phyloP scores from a whole-genome alignment of 148 eudicot species.

The Vaccinium vitisidaea region DNA sequence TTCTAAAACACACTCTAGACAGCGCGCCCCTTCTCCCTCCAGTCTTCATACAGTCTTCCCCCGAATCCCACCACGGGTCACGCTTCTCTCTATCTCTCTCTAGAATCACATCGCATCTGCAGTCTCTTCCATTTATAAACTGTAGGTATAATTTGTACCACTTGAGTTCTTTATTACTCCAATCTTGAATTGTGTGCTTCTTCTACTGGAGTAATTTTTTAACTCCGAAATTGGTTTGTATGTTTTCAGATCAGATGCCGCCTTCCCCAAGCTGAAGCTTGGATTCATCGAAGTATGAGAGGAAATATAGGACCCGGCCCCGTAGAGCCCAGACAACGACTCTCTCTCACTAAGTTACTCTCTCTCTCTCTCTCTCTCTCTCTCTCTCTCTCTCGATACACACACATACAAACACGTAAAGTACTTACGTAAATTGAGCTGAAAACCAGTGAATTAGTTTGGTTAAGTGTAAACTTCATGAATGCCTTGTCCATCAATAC shows the following conservation, averaged over 20 bases:
- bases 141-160: neutral
- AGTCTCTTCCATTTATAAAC: neutral
- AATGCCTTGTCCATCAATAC: neutral
- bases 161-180: neutral
- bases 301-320: slow-evolving; percentile 38
- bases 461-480: neutral
- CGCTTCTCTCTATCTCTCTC: neutral
- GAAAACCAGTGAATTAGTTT: neutral
- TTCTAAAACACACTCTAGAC: neutral
- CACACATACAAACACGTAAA: neutral
- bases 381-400: neutral
- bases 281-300: slow-evolving; percentile 43
- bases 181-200: neutral
- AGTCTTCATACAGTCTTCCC: neutral
- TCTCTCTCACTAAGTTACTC: slow-evolving; percentile 51
- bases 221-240: neutral
- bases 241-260: slow-evolving; percentile 25
- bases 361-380: slow-evolving; percentile 18
- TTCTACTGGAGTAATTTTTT: neutral
- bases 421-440: neutral
- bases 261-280: slow-evolving; percentile 9
- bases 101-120: neutral
- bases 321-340: slow-evolving; percentile 63
- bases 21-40: neutral
- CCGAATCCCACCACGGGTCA: neutral